Base-by-base conservation (phyloP, 2,329 filamentous ascomycete genomes). In the Kalaharituber pfeilii region DNA sequence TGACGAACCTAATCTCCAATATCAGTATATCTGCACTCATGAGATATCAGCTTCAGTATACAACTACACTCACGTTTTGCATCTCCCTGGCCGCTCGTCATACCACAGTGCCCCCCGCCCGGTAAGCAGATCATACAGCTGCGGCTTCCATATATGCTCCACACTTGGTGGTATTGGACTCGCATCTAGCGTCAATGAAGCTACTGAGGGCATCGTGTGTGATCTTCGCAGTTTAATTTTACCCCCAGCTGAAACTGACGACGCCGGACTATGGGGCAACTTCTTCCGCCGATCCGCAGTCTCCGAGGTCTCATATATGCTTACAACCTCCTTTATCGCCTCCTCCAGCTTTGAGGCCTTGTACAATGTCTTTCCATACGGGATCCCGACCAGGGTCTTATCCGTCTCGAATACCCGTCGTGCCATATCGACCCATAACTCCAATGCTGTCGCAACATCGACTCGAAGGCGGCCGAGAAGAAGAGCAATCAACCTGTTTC, bases 131-230 rank as follows among this genome's bases (percentile, higher is more conserved):
- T n/a, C n/a, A n/a, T n/a, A n/a, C n/a, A n/a, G n/a, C n/a, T n/a
- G n/a, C n/a, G n/a, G n/a, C n/a, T n/a, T n/a, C n/a, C n/a, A n/a
- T n/a, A n/a, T n/a, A n/a, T n/a, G n/a, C n/a, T n/a, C n/a, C n/a
- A n/a, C n/a, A 86, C 80, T 54, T 82, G 78, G 52, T 83, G 73
- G 6, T 86, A 85, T 75, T 86, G 84, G 62, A 72, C 75, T 66
- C 94, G 85, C 55, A 93, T 82, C 0, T 80, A 79, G 11, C 76
- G 73, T 57, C 81, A 81, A 7, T 75, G 72, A 52, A 98, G 76
- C 66, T 96, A 96, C 59, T 82, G 79, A 96, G 67, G 96, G 91
- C 66, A 96, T 98, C 87, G 96, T 96, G 52, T 85, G 88, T 67
- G 95, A 96, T 66, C 96, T 91, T 52, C 89, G 88, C 2, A 96